phyloP scores from a whole-genome alignment of 371 early-diverging fungal species.

The Circinella minor region DNA sequence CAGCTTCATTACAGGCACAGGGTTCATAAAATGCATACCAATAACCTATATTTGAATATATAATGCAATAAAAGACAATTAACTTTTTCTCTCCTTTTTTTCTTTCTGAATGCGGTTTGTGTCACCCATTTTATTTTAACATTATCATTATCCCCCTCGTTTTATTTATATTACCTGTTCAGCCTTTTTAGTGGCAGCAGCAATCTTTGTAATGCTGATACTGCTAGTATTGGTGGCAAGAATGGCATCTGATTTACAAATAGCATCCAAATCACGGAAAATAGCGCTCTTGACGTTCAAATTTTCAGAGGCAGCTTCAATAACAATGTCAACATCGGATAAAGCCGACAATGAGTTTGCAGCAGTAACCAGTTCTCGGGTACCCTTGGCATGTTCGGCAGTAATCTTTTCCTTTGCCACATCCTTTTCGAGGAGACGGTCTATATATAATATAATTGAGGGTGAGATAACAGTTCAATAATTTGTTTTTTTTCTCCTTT shows the following conservation, averaged over 20 bases:
- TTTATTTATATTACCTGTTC: conserved; percentile 53
- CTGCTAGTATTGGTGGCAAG: conserved; percentile 93
- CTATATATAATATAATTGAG: conserved; percentile 39
- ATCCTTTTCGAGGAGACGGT: conserved; percentile 88
- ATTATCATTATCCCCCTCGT: too few relatives aligned
- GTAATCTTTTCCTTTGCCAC: conserved; percentile 87
- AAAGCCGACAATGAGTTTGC: conserved; percentile 65
- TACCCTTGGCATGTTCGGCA: conserved; percentile 72
- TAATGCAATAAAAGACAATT: too few relatives aligned
- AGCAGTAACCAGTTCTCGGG: conserved; percentile 69
- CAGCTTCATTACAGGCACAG: conserved; percentile 97
- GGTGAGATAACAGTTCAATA: too few relatives aligned
- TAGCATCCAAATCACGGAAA: conserved; percentile 77
- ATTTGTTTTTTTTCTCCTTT: too few relatives aligned
- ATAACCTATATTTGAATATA: conserved; percentile 58
- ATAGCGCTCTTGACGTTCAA: conserved; percentile 84
- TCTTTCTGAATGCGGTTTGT: not conserved
- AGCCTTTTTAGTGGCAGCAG: conserved; percentile 84
- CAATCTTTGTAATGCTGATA: conserved; percentile 78
- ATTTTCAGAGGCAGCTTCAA: conserved; percentile 97
- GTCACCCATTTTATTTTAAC: not conserved
- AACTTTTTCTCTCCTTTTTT: not conserved
- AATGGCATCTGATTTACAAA: conserved; percentile 77
- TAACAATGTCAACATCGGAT: conserved; percentile 77
- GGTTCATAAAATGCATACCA: conserved; percentile 95